Base-by-base conservation (phyloP, 768 basidiomycete genomes). In the Tulasnella calospora region DNA sequence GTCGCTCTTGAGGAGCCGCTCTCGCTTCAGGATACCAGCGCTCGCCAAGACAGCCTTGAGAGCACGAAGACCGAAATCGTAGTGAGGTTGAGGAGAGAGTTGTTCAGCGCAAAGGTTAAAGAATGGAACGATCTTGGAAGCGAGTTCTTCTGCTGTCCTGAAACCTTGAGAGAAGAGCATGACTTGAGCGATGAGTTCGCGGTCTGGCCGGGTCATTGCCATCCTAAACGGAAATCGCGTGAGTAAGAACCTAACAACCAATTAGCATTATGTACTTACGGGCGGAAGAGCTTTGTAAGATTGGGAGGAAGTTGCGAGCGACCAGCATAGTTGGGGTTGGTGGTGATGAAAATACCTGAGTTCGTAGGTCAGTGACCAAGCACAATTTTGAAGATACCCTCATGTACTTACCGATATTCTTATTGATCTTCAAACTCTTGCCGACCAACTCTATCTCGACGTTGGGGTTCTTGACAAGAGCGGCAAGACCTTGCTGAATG, bases 161-260 rank as follows among this genome's bases (percentile, higher is more conserved):
- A 99, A 99, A 80, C 98, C 98, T 86, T 99, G 98, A 27, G 98
- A 99, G 87, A 99, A 99, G 70, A 99, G 87, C 94, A 99, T 96
- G 83, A 99, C 98, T 85, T 99, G 98, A 4, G 98, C 98, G 82
- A 99, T 99, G 71, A 99, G 91, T 84, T 99, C 97, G 79, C 96
- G 92, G 84, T 99, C 98, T 35, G 98, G 98, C 73, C 95, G 91
- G 9, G 98, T 98, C 98, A 99, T 99, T 46, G 98, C 95, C 94
- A 99, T 98, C 79, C 95, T 97, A 80, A 40, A 73, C 12, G 74
- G 1, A 72, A 41, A 55, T 7, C 81, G 38, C 81, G 81, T 74
- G 21, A 80, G 40, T n/a, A 51, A 35, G 3, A 5, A 38, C 17
- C 61, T 40, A 47, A 35, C 57, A 38, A 77, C 27, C n/a, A 6